Percentiles rank a stretch among this genome's conserved stretches.
phyloP scores from a whole-genome alignment of 2,329 filamentous ascomycete genomes.

The Pseudogymnoascus sp. region DNA sequence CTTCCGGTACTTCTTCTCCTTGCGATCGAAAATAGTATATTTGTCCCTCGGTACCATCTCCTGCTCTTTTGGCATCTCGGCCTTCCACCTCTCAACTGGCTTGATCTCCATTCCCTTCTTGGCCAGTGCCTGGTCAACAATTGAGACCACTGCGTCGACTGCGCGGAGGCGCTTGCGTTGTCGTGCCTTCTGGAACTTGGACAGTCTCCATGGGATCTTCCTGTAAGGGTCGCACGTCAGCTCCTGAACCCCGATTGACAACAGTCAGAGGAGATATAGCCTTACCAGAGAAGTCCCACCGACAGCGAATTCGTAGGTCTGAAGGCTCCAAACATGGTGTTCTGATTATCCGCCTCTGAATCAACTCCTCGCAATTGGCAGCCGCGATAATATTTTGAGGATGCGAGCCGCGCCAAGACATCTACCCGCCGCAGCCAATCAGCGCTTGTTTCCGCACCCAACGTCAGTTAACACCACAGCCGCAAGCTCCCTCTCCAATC shows the following conservation, averaged over 20 bases:
- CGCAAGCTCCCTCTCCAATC: conserved; percentile 8
- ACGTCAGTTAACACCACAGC: conserved; percentile 10
- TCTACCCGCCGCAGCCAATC: conserved; percentile 22
- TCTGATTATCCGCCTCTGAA: conserved; percentile 15
- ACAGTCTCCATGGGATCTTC: conserved; percentile 98
- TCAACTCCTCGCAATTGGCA: neutral
- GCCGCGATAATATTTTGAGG: conserved; percentile 12
- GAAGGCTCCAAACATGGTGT: conserved; percentile 75
- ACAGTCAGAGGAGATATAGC: conserved; percentile 14
- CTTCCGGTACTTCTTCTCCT: conserved; percentile 93
- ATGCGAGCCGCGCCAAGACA: conserved; percentile 23
- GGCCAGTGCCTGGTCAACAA: conserved; percentile 70
- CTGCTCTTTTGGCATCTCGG: conserved; percentile 88
- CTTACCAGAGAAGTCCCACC: conserved; percentile 76
- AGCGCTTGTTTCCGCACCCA: conserved; percentile 16
- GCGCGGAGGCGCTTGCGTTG: conserved; percentile 76
- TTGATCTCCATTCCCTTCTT: conserved; percentile 67
- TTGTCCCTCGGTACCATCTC: conserved; percentile 97
- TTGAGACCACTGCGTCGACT: conserved; percentile 82
- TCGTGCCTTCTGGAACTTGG: conserved; percentile 80
- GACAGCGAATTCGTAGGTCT: conserved; percentile 70
- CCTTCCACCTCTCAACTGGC: conserved; percentile 83
- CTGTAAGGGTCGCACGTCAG: conserved; percentile 34
- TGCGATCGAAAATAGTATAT: conserved; percentile 95
- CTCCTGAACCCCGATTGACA: conserved; percentile 3